phyloP scores from a whole-genome alignment of 352 stramenopile species.

The Phytopythium chamaehyphon region DNA sequence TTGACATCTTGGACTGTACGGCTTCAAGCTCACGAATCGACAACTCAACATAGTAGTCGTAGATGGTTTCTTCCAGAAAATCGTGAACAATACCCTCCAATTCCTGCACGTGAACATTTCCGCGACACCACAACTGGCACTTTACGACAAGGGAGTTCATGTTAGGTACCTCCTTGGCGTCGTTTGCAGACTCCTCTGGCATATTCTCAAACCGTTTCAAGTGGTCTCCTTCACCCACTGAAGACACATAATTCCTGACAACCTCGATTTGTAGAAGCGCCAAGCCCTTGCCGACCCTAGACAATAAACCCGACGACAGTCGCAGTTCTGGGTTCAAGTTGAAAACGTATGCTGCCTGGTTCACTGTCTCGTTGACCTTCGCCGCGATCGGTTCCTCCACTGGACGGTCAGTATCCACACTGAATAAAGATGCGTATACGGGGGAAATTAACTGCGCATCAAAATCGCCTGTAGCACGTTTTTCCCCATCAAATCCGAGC shows the following conservation, averaged over 20 bases:
- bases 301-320: slow-evolving; percentile 69
- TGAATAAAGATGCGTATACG: slow-evolving; percentile 7
- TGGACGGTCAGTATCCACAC: background rate
- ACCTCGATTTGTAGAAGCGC: slow-evolving; percentile 65
- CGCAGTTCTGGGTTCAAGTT: slow-evolving; percentile 84
- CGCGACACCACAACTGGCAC: slow-evolving; percentile 74
- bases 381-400: background rate
- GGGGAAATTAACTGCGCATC: slow-evolving; percentile 23
- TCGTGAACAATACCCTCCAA: slow-evolving; percentile 57
- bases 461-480: slow-evolving; percentile 9
- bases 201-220: background rate
- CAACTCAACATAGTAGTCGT: slow-evolving; percentile 75
- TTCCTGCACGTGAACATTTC: slow-evolving; percentile 49
- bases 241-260: slow-evolving; percentile 15
- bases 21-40: slow-evolving; percentile 30
- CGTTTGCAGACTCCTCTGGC: too few relatives aligned
- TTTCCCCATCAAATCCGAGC: slow-evolving; percentile 21
- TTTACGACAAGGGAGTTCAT: slow-evolving; percentile 22
- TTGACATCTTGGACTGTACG: background rate
- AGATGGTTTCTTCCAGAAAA: slow-evolving; percentile 72
- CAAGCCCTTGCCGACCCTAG: slow-evolving; percentile 71
- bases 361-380: slow-evolving; percentile 21
- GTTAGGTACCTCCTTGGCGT: background rate
- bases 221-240: background rate
- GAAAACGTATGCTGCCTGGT: slow-evolving; percentile 61